Evolutionary conservation across 163 green algal genomes (phyloP), one percentile per base, ranked within the genome.

Genomic region (Prototheca cutis): DNA sequence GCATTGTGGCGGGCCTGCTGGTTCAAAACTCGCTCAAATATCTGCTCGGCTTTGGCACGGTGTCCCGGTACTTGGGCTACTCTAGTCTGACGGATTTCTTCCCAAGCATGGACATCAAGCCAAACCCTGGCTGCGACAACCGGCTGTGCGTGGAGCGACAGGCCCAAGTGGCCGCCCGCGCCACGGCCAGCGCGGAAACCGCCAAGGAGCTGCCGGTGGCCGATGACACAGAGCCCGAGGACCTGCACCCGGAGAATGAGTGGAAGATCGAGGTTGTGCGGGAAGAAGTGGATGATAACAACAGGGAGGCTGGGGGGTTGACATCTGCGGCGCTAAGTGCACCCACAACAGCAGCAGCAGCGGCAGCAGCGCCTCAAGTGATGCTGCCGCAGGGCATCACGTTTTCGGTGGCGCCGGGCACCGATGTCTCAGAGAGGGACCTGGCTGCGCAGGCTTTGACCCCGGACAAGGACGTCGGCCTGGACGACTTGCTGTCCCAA

Each of bases 11-110:
- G 3, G 91, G 89, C 18, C 68, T 98, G 60, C 77, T 98, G 53
- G 91, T 96, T 51, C 91, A 98, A 74, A 95, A 94, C 65, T 65
- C 78, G 1, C 80, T 98, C 18, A 98, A 98, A 72, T 79, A 93
- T 58, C 63, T 98, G 56, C 80, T 98, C 24, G 17, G 61, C 19
- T 98, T 98, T 73, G 91, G 91, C 18, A 62, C 69, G 30, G 75
- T 82, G 7, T 82, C 59, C n/a, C 73, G 64, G 32, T 95, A 91
- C 67, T 70, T 95, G 23, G 91, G 90, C 19, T 98, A 98, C 82
- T 84, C 75, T 52, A 81, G 73, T 24, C 67, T 98, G 5, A 89
- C 84, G 52, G 90, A 98, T 72, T 96, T 94, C 73, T 98, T 98
- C 67, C 91, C 90, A 21, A 89, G 77, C 19, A 93, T 95, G 83